Base-by-base conservation (phyloP, 768 basidiomycete species). In the Tulasnella sp. region DNA sequence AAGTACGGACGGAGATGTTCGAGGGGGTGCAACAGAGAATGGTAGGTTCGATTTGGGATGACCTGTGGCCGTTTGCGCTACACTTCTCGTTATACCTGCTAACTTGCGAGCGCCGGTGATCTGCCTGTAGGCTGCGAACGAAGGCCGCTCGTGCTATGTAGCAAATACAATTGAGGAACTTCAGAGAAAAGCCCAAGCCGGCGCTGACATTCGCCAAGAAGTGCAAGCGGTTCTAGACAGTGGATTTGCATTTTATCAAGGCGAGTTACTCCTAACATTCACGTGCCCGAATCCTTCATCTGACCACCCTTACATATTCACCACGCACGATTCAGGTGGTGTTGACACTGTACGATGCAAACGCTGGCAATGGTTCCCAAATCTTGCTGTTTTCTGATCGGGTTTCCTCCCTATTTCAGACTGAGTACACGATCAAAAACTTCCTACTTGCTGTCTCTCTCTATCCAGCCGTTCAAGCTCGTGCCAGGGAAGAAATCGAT, bases 371-470 rank as follows among this genome's bases (percentile, higher is more conserved):
- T 40, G 5, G 39, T 12, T 12, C 39, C 39, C 12, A 5, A 22
- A 52, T 15, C 49, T 52, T n/a, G n/a, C 19, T 25, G 42, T 6
- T 31, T 64, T 2, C 58, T 64, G 14, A 64, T 64, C 11, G 19
- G 40, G 6, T 12, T 14, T 31, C 42, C 11, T 64, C 29, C 0
- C 0, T 25, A 4, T 34, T 25, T 12, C 17, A 64, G 58, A 34
- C 31, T 9, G 29, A 64, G 14, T 25, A 29, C 25, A 64, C 58
- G 1, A 25, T 64, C 11, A 34, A 64, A 34, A 71, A 76, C 15
- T 75, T 77, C 29, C 7, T 77, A 15, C 74, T 77, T 14, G 77
- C 77, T 31, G 76, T 77, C 40, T 77, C 73, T 15, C 40, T 77
- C 3, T 72, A 76, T 58, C 77, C 77, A 6, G 31, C 34, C 0